These are phyloP conservation scores for Rachicladosporium sp. DNA, from an alignment of 2,329 filamentous ascomycete species.

Conservation along the genomic window DNA sequence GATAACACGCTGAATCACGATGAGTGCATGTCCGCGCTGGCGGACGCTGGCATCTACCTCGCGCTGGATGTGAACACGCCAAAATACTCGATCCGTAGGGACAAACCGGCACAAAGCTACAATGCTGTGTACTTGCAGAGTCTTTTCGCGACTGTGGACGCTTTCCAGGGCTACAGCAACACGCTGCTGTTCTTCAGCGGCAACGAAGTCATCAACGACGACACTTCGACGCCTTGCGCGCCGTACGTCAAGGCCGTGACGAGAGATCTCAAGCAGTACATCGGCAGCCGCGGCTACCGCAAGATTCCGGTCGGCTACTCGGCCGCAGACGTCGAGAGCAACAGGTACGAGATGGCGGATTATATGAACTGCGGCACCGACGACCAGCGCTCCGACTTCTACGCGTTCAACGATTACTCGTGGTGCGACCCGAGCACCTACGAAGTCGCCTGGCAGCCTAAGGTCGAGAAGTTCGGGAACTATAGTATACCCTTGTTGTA, in stretches of 20 bases:
- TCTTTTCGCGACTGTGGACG: slow-evolving; percentile 79
- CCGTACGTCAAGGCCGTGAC: slow-evolving; percentile 63
- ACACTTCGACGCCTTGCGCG: slow-evolving; percentile 49
- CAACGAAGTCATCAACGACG: slow-evolving; percentile 58
- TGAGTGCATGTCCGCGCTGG: slow-evolving; percentile 70
- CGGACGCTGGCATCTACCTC: slow-evolving; percentile 80
- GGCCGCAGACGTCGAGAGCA: slow-evolving; percentile 72
- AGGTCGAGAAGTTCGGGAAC: slow-evolving; percentile 75
- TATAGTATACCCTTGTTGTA: slow-evolving; percentile 84
- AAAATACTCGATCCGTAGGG: slow-evolving; percentile 75
- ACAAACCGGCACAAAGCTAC: slow-evolving; percentile 62
- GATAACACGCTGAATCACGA: slow-evolving; percentile 77
- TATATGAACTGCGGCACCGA: slow-evolving; percentile 92
- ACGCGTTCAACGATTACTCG: slow-evolving; percentile 81
- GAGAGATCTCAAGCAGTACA: slow-evolving; percentile 70
- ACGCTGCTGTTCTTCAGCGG: slow-evolving; percentile 74
- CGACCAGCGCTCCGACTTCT: slow-evolving; percentile 76
- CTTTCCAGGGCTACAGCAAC: slow-evolving; percentile 72
- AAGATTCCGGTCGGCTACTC: slow-evolving; percentile 68
- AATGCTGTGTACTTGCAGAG: slow-evolving; percentile 75
- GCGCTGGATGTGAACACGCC: slow-evolving; percentile 89
- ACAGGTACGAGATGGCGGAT: slow-evolving; percentile 72
- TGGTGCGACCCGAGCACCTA: slow-evolving; percentile 67
- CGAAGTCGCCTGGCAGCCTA: slow-evolving; percentile 63
- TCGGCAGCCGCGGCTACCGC: slow-evolving; percentile 57